These are phyloP conservation scores for Phytophthora fragariaefolia DNA, from an alignment of 352 stramenopile genomes.

Conservation along the genomic window DNA sequence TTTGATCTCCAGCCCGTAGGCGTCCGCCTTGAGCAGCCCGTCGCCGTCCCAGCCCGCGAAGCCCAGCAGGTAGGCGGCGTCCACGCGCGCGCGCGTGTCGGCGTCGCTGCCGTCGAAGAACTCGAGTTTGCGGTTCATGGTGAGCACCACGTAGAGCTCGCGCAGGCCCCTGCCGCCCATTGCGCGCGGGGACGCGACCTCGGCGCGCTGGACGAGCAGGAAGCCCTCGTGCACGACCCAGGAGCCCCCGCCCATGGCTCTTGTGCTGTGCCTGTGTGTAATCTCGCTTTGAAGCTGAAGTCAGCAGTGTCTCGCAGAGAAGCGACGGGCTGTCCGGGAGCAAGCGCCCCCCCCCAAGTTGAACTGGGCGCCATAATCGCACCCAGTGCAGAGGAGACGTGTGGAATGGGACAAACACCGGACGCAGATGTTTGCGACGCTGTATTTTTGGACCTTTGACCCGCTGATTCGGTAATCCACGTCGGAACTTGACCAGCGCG, in stretches of 20 bases:
- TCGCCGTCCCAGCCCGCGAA: slow-evolving; percentile 85
- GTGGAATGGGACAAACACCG: slow-evolving; percentile 15
- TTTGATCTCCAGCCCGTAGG: slow-evolving; percentile 83
- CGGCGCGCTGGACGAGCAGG: slow-evolving; percentile 50
- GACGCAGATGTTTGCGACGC: slow-evolving; percentile 31
- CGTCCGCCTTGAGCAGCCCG: slow-evolving; percentile 71
- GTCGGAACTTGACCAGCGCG: slow-evolving; percentile 31
- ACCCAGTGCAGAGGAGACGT: slow-evolving; percentile 7
- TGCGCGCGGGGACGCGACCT: slow-evolving; percentile 7
- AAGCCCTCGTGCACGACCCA: slow-evolving; percentile 74
- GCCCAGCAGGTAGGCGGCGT: slow-evolving; percentile 58
- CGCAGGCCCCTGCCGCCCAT: slow-evolving; percentile 24
- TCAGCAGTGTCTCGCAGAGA: slow-evolving; percentile 27
- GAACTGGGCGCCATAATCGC: slow-evolving; percentile 10
- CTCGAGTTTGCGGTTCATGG: slow-evolving; percentile 83
- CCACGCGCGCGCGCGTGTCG: slow-evolving; percentile 40
- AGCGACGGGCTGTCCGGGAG: slow-evolving; percentile 9
- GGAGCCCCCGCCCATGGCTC: slow-evolving; percentile 50
- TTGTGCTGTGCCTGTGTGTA: slow-evolving; percentile 22
- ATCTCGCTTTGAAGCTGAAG: slow-evolving; percentile 32
- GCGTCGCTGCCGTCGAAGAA: slow-evolving; percentile 60
- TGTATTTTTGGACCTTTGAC: slow-evolving; percentile 23
- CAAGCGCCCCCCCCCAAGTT: slow-evolving; percentile 10
- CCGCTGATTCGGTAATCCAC: slow-evolving; percentile 9
- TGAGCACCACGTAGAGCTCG: slow-evolving; percentile 78